Conservation (phyloP, 2,329 filamentous ascomycete genomes). For the Cryphonectria japonica region DNA sequence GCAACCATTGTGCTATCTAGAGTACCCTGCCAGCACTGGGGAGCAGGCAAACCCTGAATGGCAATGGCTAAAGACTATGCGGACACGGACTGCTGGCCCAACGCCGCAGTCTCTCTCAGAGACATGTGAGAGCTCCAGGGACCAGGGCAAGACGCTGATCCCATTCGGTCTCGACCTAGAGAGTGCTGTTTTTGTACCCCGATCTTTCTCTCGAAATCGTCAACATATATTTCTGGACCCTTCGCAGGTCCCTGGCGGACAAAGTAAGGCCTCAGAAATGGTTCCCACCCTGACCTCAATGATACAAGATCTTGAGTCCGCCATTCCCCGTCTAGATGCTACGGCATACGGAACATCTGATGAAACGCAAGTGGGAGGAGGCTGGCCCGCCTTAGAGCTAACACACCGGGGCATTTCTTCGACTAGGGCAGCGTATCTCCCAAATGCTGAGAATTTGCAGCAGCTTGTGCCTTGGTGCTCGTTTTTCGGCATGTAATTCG, state of each 20-base stretch:
- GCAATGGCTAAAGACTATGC: neutral
- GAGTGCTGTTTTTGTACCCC: neutral
- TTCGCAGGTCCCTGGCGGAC: neutral
- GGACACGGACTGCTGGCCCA: neutral
- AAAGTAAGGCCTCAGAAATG: neutral
- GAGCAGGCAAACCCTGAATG: neutral
- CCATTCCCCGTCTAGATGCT: neutral
- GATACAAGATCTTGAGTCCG: neutral
- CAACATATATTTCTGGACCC: neutral
- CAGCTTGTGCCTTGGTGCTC: neutral
- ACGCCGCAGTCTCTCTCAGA: neutral
- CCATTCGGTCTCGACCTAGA: neutral
- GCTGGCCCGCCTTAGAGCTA: neutral
- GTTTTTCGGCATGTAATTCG: neutral
- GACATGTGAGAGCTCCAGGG: neutral
- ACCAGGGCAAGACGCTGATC: neutral
- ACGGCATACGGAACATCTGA: neutral
- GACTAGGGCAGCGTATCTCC: neutral
- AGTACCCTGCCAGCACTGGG: neutral
- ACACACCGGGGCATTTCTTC: neutral
- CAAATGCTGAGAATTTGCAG: neutral
- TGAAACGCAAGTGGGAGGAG: neutral
- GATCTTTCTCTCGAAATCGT: neutral
- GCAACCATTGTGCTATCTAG: neutral
- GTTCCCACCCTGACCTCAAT: neutral